phyloP scores from a whole-genome alignment of 2,329 filamentous ascomycete genomes.

The Aquanectria penicillioides region DNA sequence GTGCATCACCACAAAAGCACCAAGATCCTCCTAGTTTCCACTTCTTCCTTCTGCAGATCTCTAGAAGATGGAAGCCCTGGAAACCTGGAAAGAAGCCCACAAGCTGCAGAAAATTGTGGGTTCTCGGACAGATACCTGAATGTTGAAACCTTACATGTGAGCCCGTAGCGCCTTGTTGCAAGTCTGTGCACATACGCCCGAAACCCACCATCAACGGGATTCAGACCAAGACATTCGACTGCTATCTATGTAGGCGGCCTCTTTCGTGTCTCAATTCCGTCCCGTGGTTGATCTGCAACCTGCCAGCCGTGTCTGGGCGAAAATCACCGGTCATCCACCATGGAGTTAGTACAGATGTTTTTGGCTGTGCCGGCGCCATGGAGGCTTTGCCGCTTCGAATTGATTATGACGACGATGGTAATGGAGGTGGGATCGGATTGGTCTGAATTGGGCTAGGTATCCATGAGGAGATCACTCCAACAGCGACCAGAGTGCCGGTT shows the following conservation, averaged over 20 bases:
- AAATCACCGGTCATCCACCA: neutral
- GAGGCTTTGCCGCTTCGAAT: neutral
- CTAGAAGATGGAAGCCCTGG: slow-evolving; percentile 3
- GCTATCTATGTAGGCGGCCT: neutral
- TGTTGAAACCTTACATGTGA: slow-evolving; percentile 5
- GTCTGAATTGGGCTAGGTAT: neutral
- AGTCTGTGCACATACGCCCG: slow-evolving; percentile 3
- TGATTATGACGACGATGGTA: neutral
- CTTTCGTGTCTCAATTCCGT: slow-evolving; percentile 2
- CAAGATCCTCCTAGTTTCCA: neutral
- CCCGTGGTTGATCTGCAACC: slow-evolving; percentile 7
- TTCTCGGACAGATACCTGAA: slow-evolving; percentile 4
- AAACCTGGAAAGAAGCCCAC: neutral
- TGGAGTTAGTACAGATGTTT: neutral
- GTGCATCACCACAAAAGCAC: slow-evolving; percentile 7
- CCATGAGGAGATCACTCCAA: neutral
- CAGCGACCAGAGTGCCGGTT: neutral
- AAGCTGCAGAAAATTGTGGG: neutral
- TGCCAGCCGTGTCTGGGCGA: neutral
- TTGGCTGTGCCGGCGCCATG: neutral
- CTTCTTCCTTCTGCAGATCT: neutral
- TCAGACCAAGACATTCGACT: too few relatives aligned
- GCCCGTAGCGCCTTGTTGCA: neutral
- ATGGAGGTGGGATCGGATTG: neutral
- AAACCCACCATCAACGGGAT: too few relatives aligned